Percentiles rank a stretch among this genome's conserved stretches.
Evolutionary conservation across 306 rosid genomes (phyloP).

Genomic region (Calophaca sinica): DNA sequence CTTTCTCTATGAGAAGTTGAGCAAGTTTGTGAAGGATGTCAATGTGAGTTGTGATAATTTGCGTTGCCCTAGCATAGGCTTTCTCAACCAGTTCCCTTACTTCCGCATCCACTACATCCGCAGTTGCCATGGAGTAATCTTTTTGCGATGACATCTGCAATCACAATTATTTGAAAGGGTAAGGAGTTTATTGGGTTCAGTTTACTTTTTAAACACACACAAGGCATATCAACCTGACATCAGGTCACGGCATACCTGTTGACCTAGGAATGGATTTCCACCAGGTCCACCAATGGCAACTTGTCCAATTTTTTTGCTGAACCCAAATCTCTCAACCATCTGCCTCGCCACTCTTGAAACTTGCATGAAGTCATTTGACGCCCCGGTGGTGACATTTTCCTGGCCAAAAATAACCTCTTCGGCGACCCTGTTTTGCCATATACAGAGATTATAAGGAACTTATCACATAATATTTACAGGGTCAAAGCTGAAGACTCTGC

Average conservation of each 20-base stretch:
- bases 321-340: constrained; percentile 98
- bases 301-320: constrained; percentile 97
- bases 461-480: constrained; percentile 11
- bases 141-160: constrained; percentile 89
- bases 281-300: constrained; percentile 91
- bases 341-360: constrained; percentile 98
- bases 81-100: constrained; percentile 94
- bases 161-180: constrained; percentile 25
- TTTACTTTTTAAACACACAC: not conserved
- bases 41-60: constrained; percentile 79
- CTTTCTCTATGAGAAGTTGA: constrained; percentile 90
- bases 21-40: constrained; percentile 98
- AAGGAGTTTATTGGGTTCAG: not conserved
- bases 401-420: constrained; percentile 74
- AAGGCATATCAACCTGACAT: constrained; percentile 31
- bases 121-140: constrained; percentile 95
- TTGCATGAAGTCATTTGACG: constrained; percentile 98
- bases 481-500: not conserved
- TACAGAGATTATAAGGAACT: constrained; percentile 11
- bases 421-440: constrained; percentile 70
- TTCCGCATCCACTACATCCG: constrained; percentile 85
- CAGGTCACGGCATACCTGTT: constrained; percentile 63
- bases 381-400: constrained; percentile 96
- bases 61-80: constrained; percentile 79
- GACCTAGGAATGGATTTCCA: constrained; percentile 98